A percentile compares a stretch with the other conserved stretches of the same genome.
These are phyloP conservation scores for Dactylellina parvicollis DNA, from an alignment of 2,329 filamentous ascomycete species.

Conservation along the genomic window DNA sequence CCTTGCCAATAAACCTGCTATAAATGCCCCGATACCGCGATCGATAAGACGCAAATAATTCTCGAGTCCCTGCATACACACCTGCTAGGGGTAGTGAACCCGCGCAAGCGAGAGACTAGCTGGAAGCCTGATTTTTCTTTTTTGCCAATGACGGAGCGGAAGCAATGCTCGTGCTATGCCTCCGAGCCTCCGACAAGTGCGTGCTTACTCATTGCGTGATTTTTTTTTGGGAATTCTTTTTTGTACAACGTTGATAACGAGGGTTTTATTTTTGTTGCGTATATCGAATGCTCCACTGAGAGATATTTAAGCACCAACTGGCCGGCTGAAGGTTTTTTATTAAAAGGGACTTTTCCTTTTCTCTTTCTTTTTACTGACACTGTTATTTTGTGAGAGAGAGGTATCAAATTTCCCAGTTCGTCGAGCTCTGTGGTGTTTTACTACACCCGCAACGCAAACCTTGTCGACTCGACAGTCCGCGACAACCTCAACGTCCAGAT, in stretches of 20 bases:
- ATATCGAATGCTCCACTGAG: background rate
- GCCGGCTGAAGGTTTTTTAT: background rate
- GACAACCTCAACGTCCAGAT: background rate
- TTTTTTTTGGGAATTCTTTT: conserved; percentile 23
- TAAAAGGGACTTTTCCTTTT: background rate
- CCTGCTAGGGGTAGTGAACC: background rate
- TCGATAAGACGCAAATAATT: conserved; percentile 3
- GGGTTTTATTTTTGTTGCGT: background rate
- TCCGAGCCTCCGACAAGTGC: conserved; percentile 31
- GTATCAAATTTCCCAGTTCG: background rate
- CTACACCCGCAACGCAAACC: conserved; percentile 44
- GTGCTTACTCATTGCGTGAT: conserved; percentile 27
- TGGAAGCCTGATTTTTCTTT: background rate
- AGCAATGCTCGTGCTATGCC: conserved; percentile 34
- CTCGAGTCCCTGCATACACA: conserved; percentile 12
- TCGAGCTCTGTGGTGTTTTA: conserved; percentile 39
- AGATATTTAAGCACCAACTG: background rate
- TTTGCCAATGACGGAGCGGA: conserved; percentile 48
- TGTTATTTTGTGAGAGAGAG: background rate
- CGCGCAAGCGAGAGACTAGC: conserved; percentile 17
- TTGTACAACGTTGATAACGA: conserved; percentile 21
- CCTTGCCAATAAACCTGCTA: background rate
- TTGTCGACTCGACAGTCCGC: background rate
- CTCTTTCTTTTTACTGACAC: no score
- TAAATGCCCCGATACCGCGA: background rate